Percentiles rank a stretch among this genome's conserved stretches.
These are phyloP conservation scores for Epichloe coenophiala DNA, from an alignment of 2,329 filamentous ascomycete species.

Conservation along the genomic window DNA sequence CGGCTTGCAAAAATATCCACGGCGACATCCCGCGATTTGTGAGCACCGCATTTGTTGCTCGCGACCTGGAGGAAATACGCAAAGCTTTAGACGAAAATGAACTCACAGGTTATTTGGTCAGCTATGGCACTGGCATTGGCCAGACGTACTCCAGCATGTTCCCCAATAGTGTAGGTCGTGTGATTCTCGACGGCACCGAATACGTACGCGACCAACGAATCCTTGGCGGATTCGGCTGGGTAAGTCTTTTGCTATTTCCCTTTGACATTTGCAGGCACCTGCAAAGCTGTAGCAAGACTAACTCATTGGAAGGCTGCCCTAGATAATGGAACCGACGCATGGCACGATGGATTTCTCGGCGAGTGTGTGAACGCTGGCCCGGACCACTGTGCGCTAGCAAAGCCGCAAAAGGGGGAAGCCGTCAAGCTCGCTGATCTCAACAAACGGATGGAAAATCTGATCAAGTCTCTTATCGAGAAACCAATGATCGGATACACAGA, in stretches of 20 bases:
- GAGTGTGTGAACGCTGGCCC: constrained; percentile 35
- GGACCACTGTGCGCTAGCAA: constrained; percentile 30
- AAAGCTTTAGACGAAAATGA: constrained; percentile 30
- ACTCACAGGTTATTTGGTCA: constrained; percentile 34
- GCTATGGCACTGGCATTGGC: constrained; percentile 38
- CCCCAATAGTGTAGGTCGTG: constrained; percentile 30
- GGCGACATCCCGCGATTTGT: constrained; percentile 34
- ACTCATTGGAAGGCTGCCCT: constrained; percentile 21
- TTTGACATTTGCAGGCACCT: neutral
- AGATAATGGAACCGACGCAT: constrained; percentile 35
- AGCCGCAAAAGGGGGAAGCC: constrained; percentile 12
- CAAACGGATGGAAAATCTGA: constrained; percentile 23
- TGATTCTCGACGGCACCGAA: constrained; percentile 36
- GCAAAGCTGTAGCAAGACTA: neutral
- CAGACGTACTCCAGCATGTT: constrained; percentile 39
- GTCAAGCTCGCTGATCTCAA: constrained; percentile 24
- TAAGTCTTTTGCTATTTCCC: neutral
- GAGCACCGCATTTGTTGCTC: constrained; percentile 31
- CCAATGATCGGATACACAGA: constrained; percentile 26
- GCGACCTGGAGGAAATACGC: constrained; percentile 35
- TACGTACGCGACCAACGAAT: constrained; percentile 31
- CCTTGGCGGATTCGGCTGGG: constrained; percentile 31
- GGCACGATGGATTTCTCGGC: constrained; percentile 35
- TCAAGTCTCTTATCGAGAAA: constrained; percentile 23
- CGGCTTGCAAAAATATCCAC: constrained; percentile 27